A percentile compares a stretch with the other conserved stretches of the same genome.
phyloP scores from a whole-genome alignment of 2,329 filamentous ascomycete species.

The Sarocladium oryzae region DNA sequence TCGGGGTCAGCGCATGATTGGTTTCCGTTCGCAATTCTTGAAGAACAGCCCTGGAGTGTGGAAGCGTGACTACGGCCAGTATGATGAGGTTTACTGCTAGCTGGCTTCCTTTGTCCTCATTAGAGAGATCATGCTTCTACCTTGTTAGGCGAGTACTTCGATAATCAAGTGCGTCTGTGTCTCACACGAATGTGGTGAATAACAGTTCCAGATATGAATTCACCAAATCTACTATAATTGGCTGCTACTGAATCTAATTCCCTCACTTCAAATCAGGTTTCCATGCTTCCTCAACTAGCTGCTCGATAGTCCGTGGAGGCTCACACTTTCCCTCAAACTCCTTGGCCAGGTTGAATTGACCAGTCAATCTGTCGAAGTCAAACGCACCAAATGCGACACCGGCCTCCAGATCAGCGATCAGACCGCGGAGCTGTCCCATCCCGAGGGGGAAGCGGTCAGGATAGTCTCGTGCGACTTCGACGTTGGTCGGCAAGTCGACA shows the following conservation, averaged over 20 bases:
- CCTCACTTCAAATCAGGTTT: background rate
- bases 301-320: constrained; percentile 2
- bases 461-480: constrained; percentile 18
- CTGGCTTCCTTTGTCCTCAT: background rate
- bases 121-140: too few relatives aligned
- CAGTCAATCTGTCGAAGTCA: constrained; percentile 16
- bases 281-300: constrained; percentile 6
- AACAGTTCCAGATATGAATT: background rate
- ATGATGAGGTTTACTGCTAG: constrained; percentile 12
- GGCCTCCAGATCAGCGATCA: constrained; percentile 25
- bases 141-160: too few relatives aligned
- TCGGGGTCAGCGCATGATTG: constrained; percentile 13
- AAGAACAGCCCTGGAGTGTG: constrained; percentile 13
- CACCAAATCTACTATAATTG: background rate
- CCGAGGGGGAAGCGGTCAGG: constrained; percentile 21
- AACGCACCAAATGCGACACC: constrained; percentile 24
- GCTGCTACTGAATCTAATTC: background rate
- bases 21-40: constrained; percentile 14
- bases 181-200: background rate
- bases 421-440: constrained; percentile 17
- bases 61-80: constrained; percentile 12
- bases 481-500: constrained; percentile 20
- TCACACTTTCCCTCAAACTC: constrained; percentile 3
- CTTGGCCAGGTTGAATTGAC: constrained; percentile 1
- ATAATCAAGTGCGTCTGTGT: too few relatives aligned